Evolutionary conservation across 345 rosid genomes (phyloP).

Genomic region (Eucalyptus erythrocorys): DNA sequence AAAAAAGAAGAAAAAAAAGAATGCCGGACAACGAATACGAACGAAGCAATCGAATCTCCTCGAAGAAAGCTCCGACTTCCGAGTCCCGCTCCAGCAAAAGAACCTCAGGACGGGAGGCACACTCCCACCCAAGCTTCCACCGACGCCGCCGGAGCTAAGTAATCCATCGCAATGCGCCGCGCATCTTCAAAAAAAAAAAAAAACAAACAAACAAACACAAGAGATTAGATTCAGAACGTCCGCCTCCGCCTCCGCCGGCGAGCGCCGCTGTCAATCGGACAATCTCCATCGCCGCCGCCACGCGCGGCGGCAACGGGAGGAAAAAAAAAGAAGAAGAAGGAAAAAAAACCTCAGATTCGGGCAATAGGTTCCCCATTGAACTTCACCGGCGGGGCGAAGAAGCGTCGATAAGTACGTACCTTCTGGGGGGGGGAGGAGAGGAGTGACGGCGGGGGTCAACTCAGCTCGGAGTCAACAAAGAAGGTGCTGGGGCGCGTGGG

Average conservation of each 20-base stretch:
- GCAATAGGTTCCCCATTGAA: background rate
- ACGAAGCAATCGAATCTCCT: background rate
- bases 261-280: background rate
- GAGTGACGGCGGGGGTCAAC: background rate
- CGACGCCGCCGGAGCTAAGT: background rate
- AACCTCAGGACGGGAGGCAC: background rate
- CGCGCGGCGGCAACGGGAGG: background rate
- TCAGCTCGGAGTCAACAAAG: background rate
- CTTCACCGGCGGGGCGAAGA: background rate
- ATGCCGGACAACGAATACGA: background rate
- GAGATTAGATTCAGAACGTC: background rate
- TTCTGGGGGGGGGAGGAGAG: background rate
- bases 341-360: background rate
- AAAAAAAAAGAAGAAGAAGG: fast-evolving
- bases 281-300: background rate
- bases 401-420: background rate
- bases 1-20: background rate
- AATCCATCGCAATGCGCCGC: background rate
- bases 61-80: background rate
- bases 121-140: background rate
- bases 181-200: background rate
- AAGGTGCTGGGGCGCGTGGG: background rate
- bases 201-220: background rate
- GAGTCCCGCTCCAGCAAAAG: background rate
- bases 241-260: background rate